Conservation (phyloP, 805 yeast genomes). For the Barnettozyma sp. region DNA sequence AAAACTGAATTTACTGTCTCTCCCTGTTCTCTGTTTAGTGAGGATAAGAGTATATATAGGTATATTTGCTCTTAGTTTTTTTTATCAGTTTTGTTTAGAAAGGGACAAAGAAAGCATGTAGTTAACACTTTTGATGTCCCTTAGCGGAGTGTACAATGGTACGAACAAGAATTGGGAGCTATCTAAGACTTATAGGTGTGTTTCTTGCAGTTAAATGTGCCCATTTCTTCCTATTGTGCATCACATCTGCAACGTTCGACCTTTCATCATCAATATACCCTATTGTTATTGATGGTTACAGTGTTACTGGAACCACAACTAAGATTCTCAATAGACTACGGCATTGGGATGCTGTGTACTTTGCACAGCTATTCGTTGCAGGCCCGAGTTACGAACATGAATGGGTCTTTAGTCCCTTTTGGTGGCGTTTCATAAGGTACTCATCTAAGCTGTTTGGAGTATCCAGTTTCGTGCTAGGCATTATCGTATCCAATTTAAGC, state of each 20-base stretch:
- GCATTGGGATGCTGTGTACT: constrained; percentile 85
- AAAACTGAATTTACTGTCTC: too few relatives aligned
- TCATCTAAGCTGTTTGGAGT: constrained; percentile 10
- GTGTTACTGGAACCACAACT: neutral
- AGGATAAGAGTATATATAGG: too few relatives aligned
- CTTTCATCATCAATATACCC: constrained; percentile 5
- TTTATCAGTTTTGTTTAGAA: too few relatives aligned
- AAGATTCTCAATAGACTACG: constrained; percentile 39
- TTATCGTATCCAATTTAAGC: constrained; percentile 42
- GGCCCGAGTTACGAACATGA: constrained; percentile 72
- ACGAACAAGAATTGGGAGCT: neutral
- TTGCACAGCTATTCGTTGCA: constrained; percentile 46
- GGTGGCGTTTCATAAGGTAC: constrained; percentile 50
- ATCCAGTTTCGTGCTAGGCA: constrained; percentile 37
- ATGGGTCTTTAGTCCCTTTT: constrained; percentile 77
- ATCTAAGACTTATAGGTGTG: neutral
- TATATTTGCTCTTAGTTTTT: too few relatives aligned
- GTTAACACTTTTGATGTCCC: too few relatives aligned
- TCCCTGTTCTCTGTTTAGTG: neutral
- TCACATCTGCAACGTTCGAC: constrained; percentile 7
- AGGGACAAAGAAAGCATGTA: too few relatives aligned
- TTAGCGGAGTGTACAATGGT: too few relatives aligned
- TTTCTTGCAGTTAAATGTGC: constrained; percentile 3
- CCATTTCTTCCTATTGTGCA: constrained; percentile 2
- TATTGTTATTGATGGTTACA: too few relatives aligned